Evolutionary conservation across 345 rosid species (phyloP).

Genomic region (Chamaenerion angustifolium): DNA sequence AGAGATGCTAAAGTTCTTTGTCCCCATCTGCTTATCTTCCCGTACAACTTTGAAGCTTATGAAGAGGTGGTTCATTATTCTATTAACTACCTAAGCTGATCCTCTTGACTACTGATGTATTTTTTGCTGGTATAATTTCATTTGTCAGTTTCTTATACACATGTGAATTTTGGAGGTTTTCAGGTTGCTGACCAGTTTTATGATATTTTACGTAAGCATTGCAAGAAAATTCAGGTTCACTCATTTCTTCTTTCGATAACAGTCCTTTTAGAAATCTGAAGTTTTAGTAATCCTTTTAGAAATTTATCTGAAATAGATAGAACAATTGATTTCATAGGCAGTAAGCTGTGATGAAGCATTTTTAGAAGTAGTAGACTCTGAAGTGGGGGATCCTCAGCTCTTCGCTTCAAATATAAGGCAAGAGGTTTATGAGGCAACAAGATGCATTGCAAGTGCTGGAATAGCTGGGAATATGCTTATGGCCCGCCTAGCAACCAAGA

Average conservation of each 20-base stretch:
- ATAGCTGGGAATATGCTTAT: no score
- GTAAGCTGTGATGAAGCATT: no score
- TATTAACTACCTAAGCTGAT: constrained; percentile 3
- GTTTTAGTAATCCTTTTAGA: no score
- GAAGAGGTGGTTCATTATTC: constrained; percentile 39
- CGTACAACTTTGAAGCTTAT: constrained; percentile 84
- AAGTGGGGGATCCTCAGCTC: constrained; percentile 37
- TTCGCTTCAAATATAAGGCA: constrained; percentile 59
- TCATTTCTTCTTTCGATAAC: background rate
- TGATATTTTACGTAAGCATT: constrained; percentile 68
- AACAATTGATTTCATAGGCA: no score
- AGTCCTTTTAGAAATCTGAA: constrained; percentile 2
- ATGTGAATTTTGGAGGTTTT: constrained; percentile 10
- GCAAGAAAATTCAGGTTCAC: constrained; percentile 69
- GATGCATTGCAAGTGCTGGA: constrained; percentile 89
- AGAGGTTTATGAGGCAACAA: constrained; percentile 63
- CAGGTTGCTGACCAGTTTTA: constrained; percentile 95
- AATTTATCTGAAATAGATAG: no score
- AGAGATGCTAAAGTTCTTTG: no score
- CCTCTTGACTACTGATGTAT: constrained; percentile 1
- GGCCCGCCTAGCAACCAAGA: constrained; percentile 79
- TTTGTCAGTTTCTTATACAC: background rate
- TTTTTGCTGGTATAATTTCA: background rate
- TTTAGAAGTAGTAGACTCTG: constrained; percentile 47
- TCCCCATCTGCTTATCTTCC: constrained; percentile 63